Base-by-base conservation (phyloP, 2,329 filamentous ascomycete genomes). In the Tolypocladium tropicale region DNA sequence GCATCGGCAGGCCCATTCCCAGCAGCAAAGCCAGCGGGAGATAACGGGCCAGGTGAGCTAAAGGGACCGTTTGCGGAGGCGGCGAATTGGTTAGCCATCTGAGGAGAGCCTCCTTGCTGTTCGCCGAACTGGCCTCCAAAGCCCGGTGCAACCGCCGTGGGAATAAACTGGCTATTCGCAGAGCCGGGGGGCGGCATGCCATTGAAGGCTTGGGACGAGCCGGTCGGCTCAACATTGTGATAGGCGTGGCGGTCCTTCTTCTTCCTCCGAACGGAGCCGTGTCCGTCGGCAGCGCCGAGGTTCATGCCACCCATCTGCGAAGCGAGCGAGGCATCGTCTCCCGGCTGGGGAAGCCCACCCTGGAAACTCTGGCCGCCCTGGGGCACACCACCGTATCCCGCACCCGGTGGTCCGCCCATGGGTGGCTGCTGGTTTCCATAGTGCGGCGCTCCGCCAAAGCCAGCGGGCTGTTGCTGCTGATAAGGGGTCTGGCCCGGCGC, bases 241-340 rank as follows among this genome's bases (percentile, higher is more conserved):
- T 95, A 89, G 60, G 92, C 93, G 73, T 97, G 93, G 58, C 90
- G 84, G 70, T 96, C 88, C 80, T 96, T 96, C 83, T 96, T 97
- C 79, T 92, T 90, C 71, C 78, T 88, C 69, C 84, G 79, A 56
- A 73, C 73, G 2, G 76, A 75, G 52, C 81, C 69, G 37, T 77
- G 75, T 50, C 77, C 70, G 36, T 69, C 67, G 18, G 55, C 55
- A 11, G 54, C 41, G 36, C 79, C 83, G 62, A 95, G 75, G 43
- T 79, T 85, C 80, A 95, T 82, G 58, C 84, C 84, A 46, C 86
- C 85, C 86, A 95, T 88, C 71, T 95, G 90, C 55, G 84, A 80
- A 51, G 84, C 79, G 58, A 90, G 69, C 18, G 76, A 77, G 55
- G 67, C 73, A 63, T 83, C 79, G 56, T 72, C 73, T 55, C 69